Conservation (phyloP, 768 basidiomycete species). For the Leccinellum albellum region DNA sequence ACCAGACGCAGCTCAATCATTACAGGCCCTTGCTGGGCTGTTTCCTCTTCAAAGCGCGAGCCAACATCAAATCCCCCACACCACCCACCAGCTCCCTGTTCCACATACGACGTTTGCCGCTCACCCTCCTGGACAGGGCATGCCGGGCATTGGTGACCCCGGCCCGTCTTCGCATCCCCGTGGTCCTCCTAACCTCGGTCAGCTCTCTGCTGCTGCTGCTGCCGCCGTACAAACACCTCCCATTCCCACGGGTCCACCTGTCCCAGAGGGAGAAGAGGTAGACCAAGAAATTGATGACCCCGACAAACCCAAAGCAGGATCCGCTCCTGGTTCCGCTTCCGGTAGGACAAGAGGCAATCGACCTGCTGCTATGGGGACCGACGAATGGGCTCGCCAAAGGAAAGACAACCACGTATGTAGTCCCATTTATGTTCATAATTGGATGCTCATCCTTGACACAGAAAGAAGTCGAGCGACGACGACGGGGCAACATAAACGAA, state of each 20-base stretch:
- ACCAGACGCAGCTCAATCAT: constrained; percentile 59
- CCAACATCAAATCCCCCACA: constrained; percentile 31
- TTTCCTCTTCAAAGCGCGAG: constrained; percentile 26
- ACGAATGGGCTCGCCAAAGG: constrained; percentile 76
- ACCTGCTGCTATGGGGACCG: constrained; percentile 61
- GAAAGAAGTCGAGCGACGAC: constrained; percentile 98
- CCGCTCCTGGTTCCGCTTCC: constrained; percentile 27
- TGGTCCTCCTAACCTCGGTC: constrained; percentile 61
- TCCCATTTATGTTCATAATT: background rate
- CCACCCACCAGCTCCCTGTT: constrained; percentile 25
- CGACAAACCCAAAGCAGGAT: constrained; percentile 23
- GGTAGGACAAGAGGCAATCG: constrained; percentile 51
- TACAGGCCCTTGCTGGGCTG: constrained; percentile 48
- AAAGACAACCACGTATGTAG: constrained; percentile 76
- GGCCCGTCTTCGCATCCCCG: constrained; percentile 72
- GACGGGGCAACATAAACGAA: constrained; percentile 93
- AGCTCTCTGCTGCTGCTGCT: constrained; percentile 43
- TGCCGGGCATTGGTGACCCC: constrained; percentile 58
- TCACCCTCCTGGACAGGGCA: constrained; percentile 31
- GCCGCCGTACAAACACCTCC: constrained; percentile 44
- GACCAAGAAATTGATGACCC: constrained; percentile 28
- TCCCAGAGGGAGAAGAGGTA: constrained; percentile 17
- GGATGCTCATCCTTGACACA: constrained; percentile 31
- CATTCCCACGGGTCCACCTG: constrained; percentile 14
- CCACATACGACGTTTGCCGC: constrained; percentile 37